Evolutionary conservation across 805 yeast genomes (phyloP), one percentile per base, ranked within the genome.

Genomic region (Zygosaccharomyces lentus): DNA sequence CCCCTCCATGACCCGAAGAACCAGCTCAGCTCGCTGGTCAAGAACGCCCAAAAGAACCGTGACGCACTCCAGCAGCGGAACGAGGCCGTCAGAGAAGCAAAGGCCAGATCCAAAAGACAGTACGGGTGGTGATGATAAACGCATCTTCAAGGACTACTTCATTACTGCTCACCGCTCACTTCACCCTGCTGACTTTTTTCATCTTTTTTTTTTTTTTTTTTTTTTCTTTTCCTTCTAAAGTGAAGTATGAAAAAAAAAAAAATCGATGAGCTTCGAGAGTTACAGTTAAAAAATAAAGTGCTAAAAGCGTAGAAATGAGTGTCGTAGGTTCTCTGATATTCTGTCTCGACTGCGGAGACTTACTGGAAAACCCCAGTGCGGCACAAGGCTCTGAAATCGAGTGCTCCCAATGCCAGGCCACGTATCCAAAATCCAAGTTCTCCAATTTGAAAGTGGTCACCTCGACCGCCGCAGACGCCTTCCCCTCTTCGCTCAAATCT

Each of bases 291-390:
- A 13, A 19, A 41, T 15, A 13, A 32, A 7, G 19, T 17, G 16
- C 17, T 7, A 21, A 23, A 23, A 21, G 24, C 32, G 30, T 16
- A 24, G 51, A 27, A 27, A 91, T 93, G 99, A 87, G 96, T 47
- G 95, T 81, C 13, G 96, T 93, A 34, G 99, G 99, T 12, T 86
- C 96, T 40, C 78, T 93, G 59, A 91, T 93, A 48, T 93, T 93
- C 68, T 93, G 99, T 66, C 75, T 82, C 9, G 87, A 82, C 55
- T 93, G 99, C 68, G 99, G 99, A 57, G 87, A 85, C 59, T 73
- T 93, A 45, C 72, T 93, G 49, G 96, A 87, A 42, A 65, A 61
- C 63, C 75, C 88, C 8, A 78, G 78, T 25, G 69, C 80, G 27
- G 58, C 53, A 24, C 34, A 46, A 42, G 65, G 71, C 40, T 57